Base-by-base conservation (phyloP, 331 rosid genomes). In the Cydonia oblonga region DNA sequence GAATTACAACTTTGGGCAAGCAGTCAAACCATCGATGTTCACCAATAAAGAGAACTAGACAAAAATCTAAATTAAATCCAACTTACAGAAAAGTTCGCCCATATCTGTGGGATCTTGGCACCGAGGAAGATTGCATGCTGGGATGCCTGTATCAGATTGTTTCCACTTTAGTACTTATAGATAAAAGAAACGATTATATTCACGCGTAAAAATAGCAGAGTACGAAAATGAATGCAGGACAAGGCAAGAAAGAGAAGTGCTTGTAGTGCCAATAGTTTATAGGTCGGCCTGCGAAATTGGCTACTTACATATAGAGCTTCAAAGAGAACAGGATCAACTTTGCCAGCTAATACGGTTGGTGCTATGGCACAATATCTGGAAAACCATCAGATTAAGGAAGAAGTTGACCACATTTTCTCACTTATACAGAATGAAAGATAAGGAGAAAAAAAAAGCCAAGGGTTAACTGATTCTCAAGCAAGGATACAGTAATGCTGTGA, bases 61-160 rank as follows among this genome's bases (percentile, higher is more conserved):
- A 16, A 49, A 49, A 4, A 18, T 49, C 9, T 46, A 49, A 49
- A 49, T 16, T 49, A 49, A 49, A 6, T 76, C 85, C 57, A 25
- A 89, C 97, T 93, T 79, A 95, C 97, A 56, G 96, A 88, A 68
- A 91, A 95, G 84, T 95, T 95, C 68, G 76, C 83, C 97, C 96
- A 89, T 84, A 95, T 90, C 85, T 95, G 99, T n/a, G 99, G 99
- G 76, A 95, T 86, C 90, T 92, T 89, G 71, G 99, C 92, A 80
- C 78, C 83, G 52, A 95, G 97, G 79, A 95, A 95, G 77, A 95
- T 86, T 33, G 82, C 96, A 88, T 95, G 97, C 67, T 91, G 97
- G 66, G 90, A 91, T 81, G 96, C 97, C 99, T 95, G 89, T 59
- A 84, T 82, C 40, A 82, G 57, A 85, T 75, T 62, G 80, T 64